These are phyloP conservation scores for Datisca glomerata DNA, from an alignment of 306 rosid species.

Conservation along the genomic window DNA sequence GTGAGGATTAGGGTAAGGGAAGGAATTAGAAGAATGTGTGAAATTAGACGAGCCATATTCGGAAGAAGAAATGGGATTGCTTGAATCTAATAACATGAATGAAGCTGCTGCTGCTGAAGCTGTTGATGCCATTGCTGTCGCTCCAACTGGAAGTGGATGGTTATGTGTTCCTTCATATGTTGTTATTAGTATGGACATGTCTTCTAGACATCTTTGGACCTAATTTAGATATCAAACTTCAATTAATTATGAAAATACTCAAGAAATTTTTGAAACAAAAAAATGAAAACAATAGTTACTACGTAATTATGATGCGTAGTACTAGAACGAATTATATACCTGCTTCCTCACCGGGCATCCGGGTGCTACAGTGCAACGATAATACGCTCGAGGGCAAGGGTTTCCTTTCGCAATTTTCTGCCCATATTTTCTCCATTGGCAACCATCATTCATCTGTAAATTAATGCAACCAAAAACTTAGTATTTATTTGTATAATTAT, in stretches of 20 bases:
- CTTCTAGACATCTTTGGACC: constrained; percentile 97
- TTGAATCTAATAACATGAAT: constrained; percentile 51
- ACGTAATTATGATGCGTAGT: neutral
- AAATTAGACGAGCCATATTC: constrained; percentile 17
- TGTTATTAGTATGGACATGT: constrained; percentile 88
- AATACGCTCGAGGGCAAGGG: constrained; percentile 93
- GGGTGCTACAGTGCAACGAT: constrained; percentile 82
- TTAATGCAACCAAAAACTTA: neutral
- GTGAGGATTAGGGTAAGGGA: constrained; percentile 20
- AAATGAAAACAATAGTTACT: neutral
- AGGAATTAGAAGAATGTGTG: too few relatives aligned
- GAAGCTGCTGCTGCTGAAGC: constrained; percentile 60
- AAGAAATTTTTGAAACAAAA: neutral
- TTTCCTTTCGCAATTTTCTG: constrained; percentile 90
- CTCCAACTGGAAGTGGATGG: constrained; percentile 91
- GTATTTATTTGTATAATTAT: too few relatives aligned
- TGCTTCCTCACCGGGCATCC: constrained; percentile 94
- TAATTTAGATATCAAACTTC: neutral
- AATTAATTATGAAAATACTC: neutral
- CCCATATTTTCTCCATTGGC: constrained; percentile 98
- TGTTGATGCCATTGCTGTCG: constrained; percentile 88
- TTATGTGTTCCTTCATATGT: constrained; percentile 96
- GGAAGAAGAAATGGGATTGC: constrained; percentile 19
- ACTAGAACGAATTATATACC: constrained; percentile 26
- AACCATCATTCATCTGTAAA: constrained; percentile 80